A percentile compares a stretch with the other conserved stretches of the same genome.
Conservation (phyloP, 495 filamentous ascomycete species). For the Penicillium cataractarum region DNA sequence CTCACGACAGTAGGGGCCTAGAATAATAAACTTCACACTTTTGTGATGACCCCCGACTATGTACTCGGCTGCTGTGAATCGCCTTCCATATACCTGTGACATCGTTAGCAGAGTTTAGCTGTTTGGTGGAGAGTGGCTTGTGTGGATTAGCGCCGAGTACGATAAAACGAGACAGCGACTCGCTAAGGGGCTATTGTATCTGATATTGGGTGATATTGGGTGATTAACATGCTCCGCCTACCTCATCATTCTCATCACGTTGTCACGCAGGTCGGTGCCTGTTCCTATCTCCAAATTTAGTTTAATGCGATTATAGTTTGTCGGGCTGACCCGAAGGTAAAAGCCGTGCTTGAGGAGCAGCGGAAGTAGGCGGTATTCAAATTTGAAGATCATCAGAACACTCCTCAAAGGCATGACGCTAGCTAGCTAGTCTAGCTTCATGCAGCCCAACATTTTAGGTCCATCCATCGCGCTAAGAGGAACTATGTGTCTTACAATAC, state of each 20-base stretch:
- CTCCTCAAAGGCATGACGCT: not conserved
- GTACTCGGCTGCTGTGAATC: conserved; percentile 12
- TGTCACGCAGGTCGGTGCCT: not conserved
- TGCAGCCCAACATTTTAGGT: not conserved
- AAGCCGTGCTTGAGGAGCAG: not conserved
- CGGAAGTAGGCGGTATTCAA: not conserved
- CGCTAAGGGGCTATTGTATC: not conserved
- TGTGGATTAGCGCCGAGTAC: not conserved
- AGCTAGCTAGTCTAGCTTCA: not conserved
- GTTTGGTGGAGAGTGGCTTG: conserved; percentile 5
- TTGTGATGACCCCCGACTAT: too few relatives aligned
- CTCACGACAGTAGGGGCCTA: not conserved
- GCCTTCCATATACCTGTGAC: conserved; percentile 20
- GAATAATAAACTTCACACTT: not conserved
- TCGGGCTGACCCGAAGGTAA: not conserved
- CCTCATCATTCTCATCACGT: not conserved
- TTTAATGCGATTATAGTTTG: not conserved
- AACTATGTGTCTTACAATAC: not conserved
- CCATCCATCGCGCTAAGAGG: not conserved
- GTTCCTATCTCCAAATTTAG: not conserved
- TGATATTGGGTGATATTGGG: not conserved
- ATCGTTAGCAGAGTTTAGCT: conserved; percentile 5
- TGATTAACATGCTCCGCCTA: not conserved
- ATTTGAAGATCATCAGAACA: not conserved
- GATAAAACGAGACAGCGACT: not conserved